phyloP scores from a whole-genome alignment of 164 flowering plant genomes.

The Amborella trichopoda region DNA sequence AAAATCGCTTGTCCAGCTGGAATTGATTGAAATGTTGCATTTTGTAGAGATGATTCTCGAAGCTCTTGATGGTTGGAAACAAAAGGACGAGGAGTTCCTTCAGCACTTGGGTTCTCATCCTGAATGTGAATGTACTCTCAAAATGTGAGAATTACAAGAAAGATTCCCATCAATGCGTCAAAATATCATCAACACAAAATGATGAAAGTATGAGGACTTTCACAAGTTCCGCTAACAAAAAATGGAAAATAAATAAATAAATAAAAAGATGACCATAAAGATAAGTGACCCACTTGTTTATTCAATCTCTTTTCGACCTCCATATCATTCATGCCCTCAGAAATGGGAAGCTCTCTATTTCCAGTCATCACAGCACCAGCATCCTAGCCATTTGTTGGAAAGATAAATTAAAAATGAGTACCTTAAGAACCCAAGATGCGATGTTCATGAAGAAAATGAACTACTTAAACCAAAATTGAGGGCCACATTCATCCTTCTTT shows the following conservation, averaged over 20 bases:
- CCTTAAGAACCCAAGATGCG: not conserved
- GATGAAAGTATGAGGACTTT: too few relatives aligned
- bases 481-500: conserved; percentile 1
- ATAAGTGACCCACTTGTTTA: too few relatives aligned
- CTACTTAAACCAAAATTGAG: not conserved
- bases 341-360: conserved; percentile 30
- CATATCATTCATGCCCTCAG: conserved; percentile 65
- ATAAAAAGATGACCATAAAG: too few relatives aligned
- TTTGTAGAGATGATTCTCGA: conserved; percentile 32
- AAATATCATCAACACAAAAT: too few relatives aligned
- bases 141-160: too few relatives aligned
- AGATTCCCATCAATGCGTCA: too few relatives aligned
- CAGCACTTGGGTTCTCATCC: too few relatives aligned
- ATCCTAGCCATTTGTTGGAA: conserved; percentile 36
- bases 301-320: conserved; percentile 59
- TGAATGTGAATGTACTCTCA: too few relatives aligned
- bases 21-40: conserved; percentile 19
- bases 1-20: conserved; percentile 17
- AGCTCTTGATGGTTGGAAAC: conserved; percentile 14
- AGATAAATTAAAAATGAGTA: conserved; percentile 1
- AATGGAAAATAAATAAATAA: too few relatives aligned
- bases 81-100: too few relatives aligned
- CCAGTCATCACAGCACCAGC: conserved; percentile 53
- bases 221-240: too few relatives aligned
- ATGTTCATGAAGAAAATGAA: not conserved